Percentiles rank a stretch among this genome's conserved stretches.
phyloP scores from a whole-genome alignment of 2,329 filamentous ascomycete genomes.

The Claviceps arundinis region DNA sequence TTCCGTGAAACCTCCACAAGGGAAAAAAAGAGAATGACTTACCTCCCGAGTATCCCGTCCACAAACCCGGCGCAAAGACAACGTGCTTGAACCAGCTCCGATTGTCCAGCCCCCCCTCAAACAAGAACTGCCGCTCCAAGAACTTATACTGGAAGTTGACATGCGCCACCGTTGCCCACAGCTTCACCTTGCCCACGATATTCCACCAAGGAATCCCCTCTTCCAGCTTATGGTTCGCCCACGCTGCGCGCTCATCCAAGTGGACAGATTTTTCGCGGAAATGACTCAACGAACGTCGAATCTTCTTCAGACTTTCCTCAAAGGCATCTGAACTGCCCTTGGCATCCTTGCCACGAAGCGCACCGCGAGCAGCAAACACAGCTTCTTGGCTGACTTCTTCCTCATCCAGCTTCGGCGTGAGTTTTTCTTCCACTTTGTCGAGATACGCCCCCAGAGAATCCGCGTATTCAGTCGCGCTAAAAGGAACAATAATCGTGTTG shows the following conservation, averaged over 20 bases:
- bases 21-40: slow-evolving; percentile 15
- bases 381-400: slow-evolving; percentile 15
- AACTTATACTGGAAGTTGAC: slow-evolving; percentile 75
- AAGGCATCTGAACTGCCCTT: slow-evolving; percentile 27
- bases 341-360: slow-evolving; percentile 10
- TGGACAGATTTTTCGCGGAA: slow-evolving; percentile 27
- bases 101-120: slow-evolving; percentile 61
- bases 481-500: slow-evolving; percentile 48
- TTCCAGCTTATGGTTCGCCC: slow-evolving; percentile 28
- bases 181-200: slow-evolving; percentile 51
- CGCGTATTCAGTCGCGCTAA: slow-evolving; percentile 54
- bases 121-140: slow-evolving; percentile 70
- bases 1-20: background rate
- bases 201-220: slow-evolving; percentile 66
- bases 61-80: slow-evolving; percentile 79
- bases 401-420: slow-evolving; percentile 21
- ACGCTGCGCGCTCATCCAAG: slow-evolving; percentile 32
- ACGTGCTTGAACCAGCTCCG: slow-evolving; percentile 89
- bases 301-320: slow-evolving; percentile 22
- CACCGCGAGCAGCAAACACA: slow-evolving; percentile 17
- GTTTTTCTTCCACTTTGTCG: slow-evolving; percentile 34
- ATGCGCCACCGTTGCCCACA: slow-evolving; percentile 48
- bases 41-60: slow-evolving; percentile 82
- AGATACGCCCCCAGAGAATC: slow-evolving; percentile 39
- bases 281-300: slow-evolving; percentile 24